Conservation (phyloP, 2,329 filamentous ascomycete species). For the Penicillium freii region DNA sequence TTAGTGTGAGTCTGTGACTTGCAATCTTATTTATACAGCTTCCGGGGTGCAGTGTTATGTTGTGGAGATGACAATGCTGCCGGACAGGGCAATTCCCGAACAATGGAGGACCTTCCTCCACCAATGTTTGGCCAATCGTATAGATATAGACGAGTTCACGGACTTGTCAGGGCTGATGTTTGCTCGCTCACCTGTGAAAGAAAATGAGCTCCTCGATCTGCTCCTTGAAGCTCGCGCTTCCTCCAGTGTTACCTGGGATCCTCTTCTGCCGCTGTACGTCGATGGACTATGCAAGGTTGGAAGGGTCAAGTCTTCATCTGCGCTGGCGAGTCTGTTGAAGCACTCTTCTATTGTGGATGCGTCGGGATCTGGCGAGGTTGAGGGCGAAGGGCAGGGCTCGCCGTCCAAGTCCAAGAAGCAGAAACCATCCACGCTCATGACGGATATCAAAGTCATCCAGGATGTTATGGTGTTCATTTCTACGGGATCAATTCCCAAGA, state of each 20-base stretch:
- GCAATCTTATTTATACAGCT: not conserved
- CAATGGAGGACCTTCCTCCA: slow-evolving; percentile 41
- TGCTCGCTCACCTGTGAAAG: slow-evolving; percentile 31
- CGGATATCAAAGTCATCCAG: slow-evolving; percentile 43
- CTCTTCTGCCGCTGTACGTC: slow-evolving; percentile 43
- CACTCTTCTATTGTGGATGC: slow-evolving; percentile 37
- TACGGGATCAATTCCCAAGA: slow-evolving; percentile 33
- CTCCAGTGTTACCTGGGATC: slow-evolving; percentile 41
- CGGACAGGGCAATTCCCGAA: slow-evolving; percentile 26
- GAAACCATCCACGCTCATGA: slow-evolving; percentile 39
- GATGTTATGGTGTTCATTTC: slow-evolving; percentile 43
- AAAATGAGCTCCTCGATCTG: slow-evolving; percentile 35
- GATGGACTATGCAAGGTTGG: slow-evolving; percentile 39
- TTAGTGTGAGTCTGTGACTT: not conserved
- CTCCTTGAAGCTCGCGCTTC: slow-evolving; percentile 36
- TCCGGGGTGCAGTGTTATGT: slow-evolving; percentile 14
- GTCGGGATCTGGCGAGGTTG: slow-evolving; percentile 2
- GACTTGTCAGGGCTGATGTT: slow-evolving; percentile 37
- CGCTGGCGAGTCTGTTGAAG: slow-evolving; percentile 34
- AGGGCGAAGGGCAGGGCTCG: not conserved
- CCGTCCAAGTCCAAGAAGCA: not conserved
- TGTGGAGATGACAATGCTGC: slow-evolving; percentile 15
- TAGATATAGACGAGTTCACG: slow-evolving; percentile 40
- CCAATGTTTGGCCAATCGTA: slow-evolving; percentile 37
- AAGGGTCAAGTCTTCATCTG: slow-evolving; percentile 34